Evolutionary conservation across 768 basidiomycete genomes (phyloP), one percentile per base, ranked within the genome.

Genomic region (Artomyces pyxidatus): DNA sequence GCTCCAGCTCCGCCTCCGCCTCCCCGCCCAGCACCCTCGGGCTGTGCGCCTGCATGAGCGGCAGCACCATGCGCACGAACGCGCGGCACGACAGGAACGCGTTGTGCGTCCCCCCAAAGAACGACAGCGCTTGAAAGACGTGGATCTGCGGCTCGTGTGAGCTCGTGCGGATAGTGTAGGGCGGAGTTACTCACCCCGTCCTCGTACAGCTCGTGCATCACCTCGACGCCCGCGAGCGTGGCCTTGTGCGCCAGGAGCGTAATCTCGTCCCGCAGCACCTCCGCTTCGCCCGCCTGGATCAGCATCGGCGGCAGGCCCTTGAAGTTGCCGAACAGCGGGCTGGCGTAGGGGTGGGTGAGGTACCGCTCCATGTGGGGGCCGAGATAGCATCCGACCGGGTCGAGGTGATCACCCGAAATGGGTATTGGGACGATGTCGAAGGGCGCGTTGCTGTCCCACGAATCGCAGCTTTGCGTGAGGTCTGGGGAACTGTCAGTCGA

Each of bases 401-500:
- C 88, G 60, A 97, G 74, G 63, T 94, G 92, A 60, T 91, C 88
- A 50, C 83, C 83, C 1, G 71, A 69, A 17, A 74, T 68, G 4
- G 88, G 88, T 42, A 74, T 73, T 3, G 88, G 84, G 1, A 93
- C 79, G 39, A 94, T 81, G 63, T 93, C 91, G 63, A 74, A 93
- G n/a, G 74, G 68, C 23, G 85, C 81, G 64, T 97, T 97, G 48
- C 86, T 88, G 26, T 95, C 91, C 76, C 95, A 98, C n/a, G 92
- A 95, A 48, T 93, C 89, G 63, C 93, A 97, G 56, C 91, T 94
- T 81, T 96, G 89, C 0, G 96, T 97, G 53, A 99, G 68, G 65
- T 95, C 91, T 89, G 55, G 9, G 50, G 42, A 30, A 47, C 16
- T 45, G 42, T 21, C 22, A 55, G 55, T 42, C 42, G 27, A 6